A percentile compares a stretch with the other conserved stretches of the same genome.
Evolutionary conservation across 768 basidiomycete species (phyloP).

Genomic region (Pleurotus salmoneostramineus): DNA sequence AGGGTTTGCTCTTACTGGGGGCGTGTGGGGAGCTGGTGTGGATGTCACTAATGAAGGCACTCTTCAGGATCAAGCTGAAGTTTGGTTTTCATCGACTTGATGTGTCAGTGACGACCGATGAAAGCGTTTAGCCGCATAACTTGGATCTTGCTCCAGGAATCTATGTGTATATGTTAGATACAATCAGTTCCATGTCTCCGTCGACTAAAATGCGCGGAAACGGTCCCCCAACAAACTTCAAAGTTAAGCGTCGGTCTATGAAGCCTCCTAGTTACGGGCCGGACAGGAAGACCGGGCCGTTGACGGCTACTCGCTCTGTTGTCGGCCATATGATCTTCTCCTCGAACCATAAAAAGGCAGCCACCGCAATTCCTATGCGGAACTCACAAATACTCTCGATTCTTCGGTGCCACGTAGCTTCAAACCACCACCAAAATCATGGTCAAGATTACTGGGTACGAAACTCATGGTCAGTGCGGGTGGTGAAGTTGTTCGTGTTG

Average conservation of each 20-base stretch:
- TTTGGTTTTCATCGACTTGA: slow-evolving; percentile 9
- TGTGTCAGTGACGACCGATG: too few relatives aligned
- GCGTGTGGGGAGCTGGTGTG: slow-evolving; percentile 10
- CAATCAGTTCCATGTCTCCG: too few relatives aligned
- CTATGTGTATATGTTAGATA: too few relatives aligned
- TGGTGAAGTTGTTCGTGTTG: too few relatives aligned
- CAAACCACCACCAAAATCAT: slow-evolving; percentile 10
- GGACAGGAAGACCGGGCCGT: too few relatives aligned
- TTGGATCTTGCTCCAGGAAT: too few relatives aligned
- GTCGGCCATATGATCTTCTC: not conserved
- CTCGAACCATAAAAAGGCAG: not conserved
- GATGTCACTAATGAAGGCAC: slow-evolving; percentile 7
- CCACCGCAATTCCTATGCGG: not conserved
- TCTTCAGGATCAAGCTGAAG: slow-evolving; percentile 9
- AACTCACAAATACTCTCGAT: not conserved
- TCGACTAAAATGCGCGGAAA: too few relatives aligned
- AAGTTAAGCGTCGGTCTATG: too few relatives aligned
- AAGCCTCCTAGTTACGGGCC: too few relatives aligned
- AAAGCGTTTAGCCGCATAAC: too few relatives aligned
- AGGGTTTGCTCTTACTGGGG: slow-evolving; percentile 9
- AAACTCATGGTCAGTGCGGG: slow-evolving; percentile 45
- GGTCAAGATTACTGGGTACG: slow-evolving; percentile 50
- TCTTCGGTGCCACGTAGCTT: not conserved
- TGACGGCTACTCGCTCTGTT: not conserved
- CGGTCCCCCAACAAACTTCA: too few relatives aligned